Evolutionary conservation across 192 early-diverging fungal genomes (phyloP).

Genomic region (Coemansia sp.): DNA sequence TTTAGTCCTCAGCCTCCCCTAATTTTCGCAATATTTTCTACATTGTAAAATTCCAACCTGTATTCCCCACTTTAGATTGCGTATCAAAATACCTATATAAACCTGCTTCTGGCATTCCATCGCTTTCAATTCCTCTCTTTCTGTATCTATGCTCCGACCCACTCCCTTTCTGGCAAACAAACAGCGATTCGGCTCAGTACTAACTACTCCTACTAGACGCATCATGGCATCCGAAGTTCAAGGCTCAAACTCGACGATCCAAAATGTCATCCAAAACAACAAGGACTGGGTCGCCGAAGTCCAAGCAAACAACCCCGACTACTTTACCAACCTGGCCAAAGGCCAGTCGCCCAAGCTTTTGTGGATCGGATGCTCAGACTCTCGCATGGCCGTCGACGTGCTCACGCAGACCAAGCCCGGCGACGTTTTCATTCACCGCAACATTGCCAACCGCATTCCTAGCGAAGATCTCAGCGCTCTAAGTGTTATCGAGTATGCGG

Average conservation of each 20-base stretch:
- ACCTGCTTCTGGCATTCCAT: background rate
- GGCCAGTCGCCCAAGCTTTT: constrained; percentile 82
- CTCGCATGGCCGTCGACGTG: constrained; percentile 84
- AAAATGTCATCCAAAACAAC: constrained; percentile 52
- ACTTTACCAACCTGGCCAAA: constrained; percentile 70
- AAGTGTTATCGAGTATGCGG: constrained; percentile 91
- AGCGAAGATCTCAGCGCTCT: constrained; percentile 79
- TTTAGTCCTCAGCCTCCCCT: background rate
- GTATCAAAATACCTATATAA: background rate
- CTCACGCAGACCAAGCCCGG: constrained; percentile 63
- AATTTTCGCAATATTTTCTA: background rate
- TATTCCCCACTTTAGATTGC: background rate
- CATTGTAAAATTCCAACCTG: too few species aligned
- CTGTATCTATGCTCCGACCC: constrained; percentile 24
- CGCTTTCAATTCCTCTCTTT: background rate
- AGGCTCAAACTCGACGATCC: background rate
- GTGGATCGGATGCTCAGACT: constrained; percentile 92
- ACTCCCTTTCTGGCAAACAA: constrained; percentile 23
- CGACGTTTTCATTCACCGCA: constrained; percentile 95
- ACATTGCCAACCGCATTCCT: constrained; percentile 91
- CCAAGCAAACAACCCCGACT: constrained; percentile 61
- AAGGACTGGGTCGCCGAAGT: constrained; percentile 62
- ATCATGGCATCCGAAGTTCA: constrained; percentile 22
- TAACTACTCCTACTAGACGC: constrained; percentile 18
- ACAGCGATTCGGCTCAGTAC: constrained; percentile 27